Percentiles rank a stretch among this genome's conserved stretches.
These are phyloP conservation scores for Aspergillus heteromorphus DNA, from an alignment of 495 filamentous ascomycete species.

Conservation along the genomic window DNA sequence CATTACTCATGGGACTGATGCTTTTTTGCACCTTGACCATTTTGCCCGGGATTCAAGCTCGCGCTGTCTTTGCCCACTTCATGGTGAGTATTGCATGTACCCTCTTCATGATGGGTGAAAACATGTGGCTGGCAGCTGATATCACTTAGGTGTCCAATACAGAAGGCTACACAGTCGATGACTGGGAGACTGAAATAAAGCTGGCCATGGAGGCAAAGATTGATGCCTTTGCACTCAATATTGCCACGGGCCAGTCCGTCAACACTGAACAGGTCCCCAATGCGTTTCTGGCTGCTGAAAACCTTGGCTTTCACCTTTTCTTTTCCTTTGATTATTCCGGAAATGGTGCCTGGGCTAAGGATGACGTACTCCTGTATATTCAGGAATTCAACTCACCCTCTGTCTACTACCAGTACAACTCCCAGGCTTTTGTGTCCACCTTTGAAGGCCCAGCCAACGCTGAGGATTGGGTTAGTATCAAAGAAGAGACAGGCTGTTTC, in stretches of 20 bases:
- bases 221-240: conserved; percentile 67
- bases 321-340: conserved; percentile 64
- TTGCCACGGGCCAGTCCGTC: conserved; percentile 46
- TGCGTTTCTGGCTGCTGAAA: conserved; percentile 49
- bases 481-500: conserved; percentile 38
- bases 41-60: background rate
- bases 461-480: conserved; percentile 51
- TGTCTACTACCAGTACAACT: conserved; percentile 48
- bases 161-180: conserved; percentile 8
- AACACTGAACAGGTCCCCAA: conserved; percentile 36
- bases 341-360: conserved; percentile 46
- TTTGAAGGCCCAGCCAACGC: conserved; percentile 58
- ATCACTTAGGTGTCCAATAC: background rate
- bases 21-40: no score
- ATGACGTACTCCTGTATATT: conserved; percentile 46
- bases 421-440: conserved; percentile 58
- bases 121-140: background rate
- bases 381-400: no score
- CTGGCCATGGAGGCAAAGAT: conserved; percentile 56
- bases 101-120: background rate
- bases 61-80: background rate
- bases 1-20: no score
- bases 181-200: conserved; percentile 55
- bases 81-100: background rate
- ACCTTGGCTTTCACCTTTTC: conserved; percentile 53